Percentiles rank a stretch among this genome's conserved stretches.
These are phyloP conservation scores for Alternaria triticimaculans DNA, from an alignment of 2,329 filamentous ascomycete species.

Conservation along the genomic window DNA sequence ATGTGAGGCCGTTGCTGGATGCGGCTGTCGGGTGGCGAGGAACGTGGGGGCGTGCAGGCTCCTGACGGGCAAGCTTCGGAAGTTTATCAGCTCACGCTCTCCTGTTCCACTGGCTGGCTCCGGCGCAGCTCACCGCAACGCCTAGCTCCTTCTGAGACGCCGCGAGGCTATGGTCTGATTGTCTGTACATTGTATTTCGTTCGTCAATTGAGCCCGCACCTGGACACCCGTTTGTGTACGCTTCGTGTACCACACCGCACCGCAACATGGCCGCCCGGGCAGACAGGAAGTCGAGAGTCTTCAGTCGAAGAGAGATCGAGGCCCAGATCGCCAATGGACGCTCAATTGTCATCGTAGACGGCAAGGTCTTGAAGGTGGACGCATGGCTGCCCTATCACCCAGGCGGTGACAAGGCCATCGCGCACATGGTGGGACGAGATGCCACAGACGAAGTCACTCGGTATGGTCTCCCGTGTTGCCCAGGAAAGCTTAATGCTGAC, in stretches of 20 bases:
- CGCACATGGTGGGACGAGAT: slow-evolving; percentile 92
- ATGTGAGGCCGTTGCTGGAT: slow-evolving; percentile 1
- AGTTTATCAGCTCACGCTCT: slow-evolving; percentile 25
- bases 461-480: slow-evolving; percentile 59
- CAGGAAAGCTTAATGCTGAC: slow-evolving; percentile 5
- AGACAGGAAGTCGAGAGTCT: slow-evolving; percentile 56
- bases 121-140: neutral
- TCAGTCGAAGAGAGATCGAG: slow-evolving; percentile 74
- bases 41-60: slow-evolving; percentile 18
- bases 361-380: slow-evolving; percentile 84
- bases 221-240: neutral
- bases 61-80: slow-evolving; percentile 8
- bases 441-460: slow-evolving; percentile 93
- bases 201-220: neutral
- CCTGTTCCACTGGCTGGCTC: slow-evolving; percentile 14
- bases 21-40: neutral
- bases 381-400: slow-evolving; percentile 89
- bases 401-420: slow-evolving; percentile 87
- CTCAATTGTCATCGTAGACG: slow-evolving; percentile 80
- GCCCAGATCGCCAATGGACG: slow-evolving; percentile 81
- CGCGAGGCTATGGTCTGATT: slow-evolving; percentile 8
- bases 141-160: neutral
- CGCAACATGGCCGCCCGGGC: slow-evolving; percentile 33
- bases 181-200: neutral
- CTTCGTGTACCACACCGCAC: neutral